Base-by-base conservation (phyloP, 148 eudicot species). In the Rhododendron mucronatum region DNA sequence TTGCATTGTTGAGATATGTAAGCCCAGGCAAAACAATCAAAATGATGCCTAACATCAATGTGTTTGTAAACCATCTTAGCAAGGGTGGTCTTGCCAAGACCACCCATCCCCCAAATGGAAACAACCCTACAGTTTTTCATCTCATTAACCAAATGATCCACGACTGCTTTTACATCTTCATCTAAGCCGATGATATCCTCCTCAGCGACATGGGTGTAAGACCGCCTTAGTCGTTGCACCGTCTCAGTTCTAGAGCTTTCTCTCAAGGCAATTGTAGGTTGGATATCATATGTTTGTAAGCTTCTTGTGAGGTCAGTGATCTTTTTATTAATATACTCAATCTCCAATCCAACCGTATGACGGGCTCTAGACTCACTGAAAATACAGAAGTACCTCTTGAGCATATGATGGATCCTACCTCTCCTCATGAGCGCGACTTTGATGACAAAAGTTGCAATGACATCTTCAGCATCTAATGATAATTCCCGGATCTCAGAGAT, bases 1-100 rank as follows among this genome's bases (percentile, higher is more conserved):
- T 77, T 85, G 35, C 83, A 59, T 16, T 87, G 86, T 39, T 89
- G 91, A 5, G 91, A 87, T 14, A 89, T 76, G 13, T 61, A 78
- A 26, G 59, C 83, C 90, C 87, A 89, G 44, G 78, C 90, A 33
- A 63, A 67, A 11, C 73, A 63, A 30, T 41, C 59, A 65, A 87
- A 89, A 18, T 61, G 83, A 18, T 35, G 59, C 81, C 78, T 83
- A 5, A 86, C 3, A 9, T 21, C n/a, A 4, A 3, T 37, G n/a
- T 86, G 71, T 14, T 81, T 3, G 37, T 83, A 84, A 15, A 90
- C 51, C 85, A 59, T 77, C 44, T 67, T 57, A 2, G 87, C 88
- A 33, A 88, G 37, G 0, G 86, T 85, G 9, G 88, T 82, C 63
- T 88, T 88, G 7, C 90, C 90, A 0, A 88, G 15, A 14, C 90